Percentiles rank a stretch among this genome's conserved stretches.
Evolutionary conservation across 148 eudicot genomes (phyloP).

Genomic region (Fagopyrum tataricum): DNA sequence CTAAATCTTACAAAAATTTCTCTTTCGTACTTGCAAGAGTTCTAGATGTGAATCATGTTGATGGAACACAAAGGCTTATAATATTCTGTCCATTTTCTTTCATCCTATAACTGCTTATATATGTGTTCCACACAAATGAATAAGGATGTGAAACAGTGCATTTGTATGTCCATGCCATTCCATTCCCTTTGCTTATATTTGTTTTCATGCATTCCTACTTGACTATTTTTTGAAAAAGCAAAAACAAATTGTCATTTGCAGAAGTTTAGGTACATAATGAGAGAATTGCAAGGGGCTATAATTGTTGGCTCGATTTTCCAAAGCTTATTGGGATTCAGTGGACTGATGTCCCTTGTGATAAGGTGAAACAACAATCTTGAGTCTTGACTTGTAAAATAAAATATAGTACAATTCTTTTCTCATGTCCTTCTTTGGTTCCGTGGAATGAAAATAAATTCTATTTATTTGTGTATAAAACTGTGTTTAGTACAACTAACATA

Average conservation of each 20-base stretch:
- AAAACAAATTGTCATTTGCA: slow-evolving; percentile 27
- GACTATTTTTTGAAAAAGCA: slow-evolving; percentile 6
- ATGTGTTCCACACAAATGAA: neutral
- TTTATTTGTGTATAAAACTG: neutral
- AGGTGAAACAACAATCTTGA: slow-evolving; percentile 60
- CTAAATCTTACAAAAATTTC: neutral
- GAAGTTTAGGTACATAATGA: slow-evolving; percentile 95
- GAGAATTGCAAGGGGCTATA: slow-evolving; percentile 93
- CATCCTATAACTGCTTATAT: neutral
- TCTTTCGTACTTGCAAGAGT: neutral
- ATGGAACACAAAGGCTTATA: neutral
- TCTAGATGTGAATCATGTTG: neutral
- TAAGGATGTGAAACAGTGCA: neutral
- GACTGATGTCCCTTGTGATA: slow-evolving; percentile 68
- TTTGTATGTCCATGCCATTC: neutral
- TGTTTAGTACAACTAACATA: neutral
- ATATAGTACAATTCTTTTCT: neutral
- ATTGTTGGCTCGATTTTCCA: slow-evolving; percentile 81
- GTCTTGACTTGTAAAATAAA: neutral
- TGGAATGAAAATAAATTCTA: neutral
- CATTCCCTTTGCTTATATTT: neutral
- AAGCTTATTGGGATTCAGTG: slow-evolving; percentile 79
- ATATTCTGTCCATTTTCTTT: neutral
- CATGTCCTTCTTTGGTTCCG: neutral
- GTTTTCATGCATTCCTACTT: slow-evolving; percentile 12